A percentile compares a stretch with the other conserved stretches of the same genome.
phyloP scores from a whole-genome alignment of 2,329 filamentous ascomycete species.

The Botrytis paeoniae region DNA sequence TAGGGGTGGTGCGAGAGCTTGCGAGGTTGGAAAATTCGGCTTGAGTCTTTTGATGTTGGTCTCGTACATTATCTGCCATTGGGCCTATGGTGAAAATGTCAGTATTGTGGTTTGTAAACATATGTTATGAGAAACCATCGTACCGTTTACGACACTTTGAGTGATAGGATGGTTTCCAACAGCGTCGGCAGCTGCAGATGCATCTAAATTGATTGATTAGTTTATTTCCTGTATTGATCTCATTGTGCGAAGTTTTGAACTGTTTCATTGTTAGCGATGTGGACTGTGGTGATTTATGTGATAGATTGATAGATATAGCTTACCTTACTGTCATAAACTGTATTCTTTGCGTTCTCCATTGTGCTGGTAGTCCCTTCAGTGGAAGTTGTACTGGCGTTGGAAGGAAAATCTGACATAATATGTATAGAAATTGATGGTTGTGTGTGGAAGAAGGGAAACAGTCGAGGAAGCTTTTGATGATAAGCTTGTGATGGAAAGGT shows the following conservation, averaged over 20 bases:
- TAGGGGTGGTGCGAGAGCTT: conserved; percentile 53
- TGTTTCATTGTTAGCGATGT: conserved; percentile 13
- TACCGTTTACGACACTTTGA: conserved; percentile 36
- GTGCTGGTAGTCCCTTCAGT: conserved; percentile 2
- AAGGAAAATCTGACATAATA: conserved; percentile 18
- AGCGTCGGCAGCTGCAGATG: conserved; percentile 35
- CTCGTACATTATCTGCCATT: conserved; percentile 57
- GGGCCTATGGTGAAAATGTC: conserved; percentile 45
- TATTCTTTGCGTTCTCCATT: conserved; percentile 19
- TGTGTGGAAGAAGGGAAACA: not conserved
- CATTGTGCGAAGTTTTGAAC: conserved; percentile 6
- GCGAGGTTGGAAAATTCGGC: conserved; percentile 57
- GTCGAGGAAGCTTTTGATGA: not conserved
- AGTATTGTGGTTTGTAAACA: not conserved
- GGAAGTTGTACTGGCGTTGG: conserved; percentile 11
- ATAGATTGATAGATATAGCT: not conserved
- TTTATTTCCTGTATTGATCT: not conserved
- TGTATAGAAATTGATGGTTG: not conserved
- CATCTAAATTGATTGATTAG: conserved; percentile 33
- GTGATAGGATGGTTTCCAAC: conserved; percentile 37
- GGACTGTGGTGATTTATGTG: not conserved
- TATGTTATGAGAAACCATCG: conserved; percentile 20
- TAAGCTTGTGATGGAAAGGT: not conserved
- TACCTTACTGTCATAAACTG: conserved; percentile 20
- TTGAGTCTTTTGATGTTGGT: conserved; percentile 53